Evolutionary conservation across 306 rosid species (phyloP).

Genomic region (Citrullus mucosospermus): DNA sequence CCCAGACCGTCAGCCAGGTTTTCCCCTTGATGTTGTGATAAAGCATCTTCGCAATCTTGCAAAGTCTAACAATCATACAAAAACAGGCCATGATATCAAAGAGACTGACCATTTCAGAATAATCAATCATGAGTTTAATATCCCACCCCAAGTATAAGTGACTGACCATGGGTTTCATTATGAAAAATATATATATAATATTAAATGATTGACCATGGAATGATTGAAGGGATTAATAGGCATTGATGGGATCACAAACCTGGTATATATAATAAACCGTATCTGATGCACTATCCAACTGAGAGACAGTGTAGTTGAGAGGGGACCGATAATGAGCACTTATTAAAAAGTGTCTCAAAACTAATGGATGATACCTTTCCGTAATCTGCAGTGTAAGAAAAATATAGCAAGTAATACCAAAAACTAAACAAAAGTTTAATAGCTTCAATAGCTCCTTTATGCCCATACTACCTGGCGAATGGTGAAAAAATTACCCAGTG

Average conservation of each 20-base stretch:
- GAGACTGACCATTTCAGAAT: background rate
- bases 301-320: constrained; percentile 56
- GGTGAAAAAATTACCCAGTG: constrained; percentile 89
- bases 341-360: constrained; percentile 76
- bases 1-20: constrained; percentile 20
- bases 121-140: background rate
- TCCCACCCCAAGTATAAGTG: background rate
- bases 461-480: constrained; percentile 75
- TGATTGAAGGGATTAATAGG: background rate
- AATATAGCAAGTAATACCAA: background rate
- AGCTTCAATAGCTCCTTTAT: background rate
- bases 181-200: no score
- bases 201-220: background rate
- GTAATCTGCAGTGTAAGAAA: constrained; percentile 49
- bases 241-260: constrained; percentile 23
- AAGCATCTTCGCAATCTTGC: constrained; percentile 63
- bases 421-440: background rate
- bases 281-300: constrained; percentile 78
- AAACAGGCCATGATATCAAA: background rate
- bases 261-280: constrained; percentile 74
- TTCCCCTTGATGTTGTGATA: constrained; percentile 45
- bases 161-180: background rate
- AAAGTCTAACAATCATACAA: constrained; percentile 51
- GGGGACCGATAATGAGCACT: constrained; percentile 86
- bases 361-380: constrained; percentile 66